Conservation (phyloP, 2,329 filamentous ascomycete species). For the Cladophialophora psammophila region DNA sequence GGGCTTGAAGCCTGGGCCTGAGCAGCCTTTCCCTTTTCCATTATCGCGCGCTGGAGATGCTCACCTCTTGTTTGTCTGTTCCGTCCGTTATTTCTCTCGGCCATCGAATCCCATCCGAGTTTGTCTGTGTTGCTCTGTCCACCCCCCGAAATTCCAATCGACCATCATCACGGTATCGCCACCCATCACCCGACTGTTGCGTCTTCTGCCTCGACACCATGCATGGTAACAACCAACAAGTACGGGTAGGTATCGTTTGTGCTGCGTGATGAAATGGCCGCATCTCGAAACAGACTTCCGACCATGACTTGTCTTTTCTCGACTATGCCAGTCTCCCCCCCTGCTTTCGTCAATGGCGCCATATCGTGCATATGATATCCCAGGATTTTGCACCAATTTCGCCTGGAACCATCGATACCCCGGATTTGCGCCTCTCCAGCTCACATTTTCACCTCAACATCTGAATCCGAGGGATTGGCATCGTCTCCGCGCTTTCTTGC, state of each 20-base stretch:
- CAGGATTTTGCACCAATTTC: background rate
- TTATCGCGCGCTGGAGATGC: background rate
- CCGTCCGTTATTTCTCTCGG: background rate
- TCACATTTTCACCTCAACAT: background rate
- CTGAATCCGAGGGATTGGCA: background rate
- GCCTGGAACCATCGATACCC: background rate
- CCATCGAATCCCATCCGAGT: background rate
- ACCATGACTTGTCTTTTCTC: background rate
- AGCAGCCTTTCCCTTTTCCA: background rate
- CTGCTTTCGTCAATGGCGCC: background rate
- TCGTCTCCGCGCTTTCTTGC: background rate
- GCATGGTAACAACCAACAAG: too few relatives aligned
- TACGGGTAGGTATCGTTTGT: background rate
- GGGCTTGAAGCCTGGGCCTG: background rate
- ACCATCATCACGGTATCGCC: background rate
- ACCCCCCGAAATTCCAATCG: background rate
- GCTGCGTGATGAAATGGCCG: background rate
- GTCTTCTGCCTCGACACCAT: background rate
- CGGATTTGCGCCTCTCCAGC: background rate
- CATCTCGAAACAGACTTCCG: background rate
- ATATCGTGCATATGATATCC: background rate
- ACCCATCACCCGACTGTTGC: background rate
- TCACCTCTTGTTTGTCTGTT: background rate
- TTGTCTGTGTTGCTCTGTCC: background rate
- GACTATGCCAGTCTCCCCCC: background rate